These are phyloP conservation scores for Flaveria bidentis DNA, from an alignment of 129 eudicot genomes.

Conservation along the genomic window DNA sequence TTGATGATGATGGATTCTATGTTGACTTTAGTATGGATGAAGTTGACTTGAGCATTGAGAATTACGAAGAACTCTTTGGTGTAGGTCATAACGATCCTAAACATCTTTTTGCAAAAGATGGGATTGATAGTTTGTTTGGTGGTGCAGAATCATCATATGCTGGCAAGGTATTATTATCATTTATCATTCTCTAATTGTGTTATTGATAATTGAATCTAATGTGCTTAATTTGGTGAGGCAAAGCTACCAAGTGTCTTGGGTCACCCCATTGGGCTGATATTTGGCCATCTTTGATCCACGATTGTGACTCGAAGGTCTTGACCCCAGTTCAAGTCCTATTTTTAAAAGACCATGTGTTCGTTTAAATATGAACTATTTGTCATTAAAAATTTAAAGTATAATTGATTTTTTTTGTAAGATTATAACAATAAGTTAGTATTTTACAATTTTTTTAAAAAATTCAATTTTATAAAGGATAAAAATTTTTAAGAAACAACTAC, in stretches of 20 bases:
- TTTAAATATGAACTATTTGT: too few relatives aligned
- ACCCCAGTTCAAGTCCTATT: too few relatives aligned
- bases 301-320: too few relatives aligned
- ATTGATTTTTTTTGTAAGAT: too few relatives aligned
- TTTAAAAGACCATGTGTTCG: too few relatives aligned
- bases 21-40: constrained; percentile 48
- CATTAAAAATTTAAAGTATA: too few relatives aligned
- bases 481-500: not conserved
- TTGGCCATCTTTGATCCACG: not conserved
- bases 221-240: not conserved
- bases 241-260: not conserved
- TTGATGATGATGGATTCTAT: constrained; percentile 39
- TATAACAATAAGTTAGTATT: too few relatives aligned
- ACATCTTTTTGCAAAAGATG: constrained; percentile 47
- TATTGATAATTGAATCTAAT: not conserved
- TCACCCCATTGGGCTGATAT: not conserved
- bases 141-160: constrained; percentile 37
- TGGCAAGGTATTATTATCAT: constrained; percentile 30
- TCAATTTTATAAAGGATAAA: too few relatives aligned
- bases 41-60: constrained; percentile 49
- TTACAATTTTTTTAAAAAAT: too few relatives aligned
- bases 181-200: not conserved
- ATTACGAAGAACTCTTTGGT: constrained; percentile 53
- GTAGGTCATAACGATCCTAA: constrained; percentile 43
- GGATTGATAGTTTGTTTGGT: constrained; percentile 50